Conservation (phyloP, 164 flowering plant genomes). For the Vitis cinerea region DNA sequence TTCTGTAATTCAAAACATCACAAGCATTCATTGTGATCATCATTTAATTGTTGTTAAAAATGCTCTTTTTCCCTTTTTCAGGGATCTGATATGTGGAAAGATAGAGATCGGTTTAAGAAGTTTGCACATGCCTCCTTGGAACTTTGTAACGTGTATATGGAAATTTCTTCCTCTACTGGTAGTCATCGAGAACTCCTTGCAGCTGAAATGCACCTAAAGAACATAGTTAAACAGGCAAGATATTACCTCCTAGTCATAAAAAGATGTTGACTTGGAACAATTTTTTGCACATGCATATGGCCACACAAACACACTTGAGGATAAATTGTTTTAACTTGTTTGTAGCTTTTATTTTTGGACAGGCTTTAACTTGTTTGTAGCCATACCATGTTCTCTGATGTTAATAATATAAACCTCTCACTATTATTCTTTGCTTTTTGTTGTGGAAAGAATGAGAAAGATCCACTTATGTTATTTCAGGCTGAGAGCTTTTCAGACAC, state of each 20-base stretch:
- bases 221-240: conserved; percentile 62
- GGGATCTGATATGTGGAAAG: conserved; percentile 90
- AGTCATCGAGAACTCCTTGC: conserved; percentile 57
- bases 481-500: conserved; percentile 57
- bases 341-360: background rate
- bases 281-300: background rate
- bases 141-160: conserved; percentile 73
- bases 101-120: conserved; percentile 63
- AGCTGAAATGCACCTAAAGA: conserved; percentile 83
- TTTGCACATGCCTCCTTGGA: conserved; percentile 81
- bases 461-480: conserved; percentile 26
- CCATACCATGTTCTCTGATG: too few species aligned
- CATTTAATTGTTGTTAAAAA: background rate
- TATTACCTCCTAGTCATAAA: background rate
- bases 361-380: too few species aligned
- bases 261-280: background rate
- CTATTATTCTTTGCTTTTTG: background rate
- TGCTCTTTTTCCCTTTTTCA: conserved; percentile 19
- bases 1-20: background rate
- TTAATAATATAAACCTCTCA: too few species aligned
- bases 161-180: conserved; percentile 51
- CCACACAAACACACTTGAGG: too few species aligned
- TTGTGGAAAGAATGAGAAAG: background rate
- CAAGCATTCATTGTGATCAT: background rate
- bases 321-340: background rate